These are phyloP conservation scores for Zarea fungicola DNA, from an alignment of 2,329 filamentous ascomycete species.

Conservation along the genomic window DNA sequence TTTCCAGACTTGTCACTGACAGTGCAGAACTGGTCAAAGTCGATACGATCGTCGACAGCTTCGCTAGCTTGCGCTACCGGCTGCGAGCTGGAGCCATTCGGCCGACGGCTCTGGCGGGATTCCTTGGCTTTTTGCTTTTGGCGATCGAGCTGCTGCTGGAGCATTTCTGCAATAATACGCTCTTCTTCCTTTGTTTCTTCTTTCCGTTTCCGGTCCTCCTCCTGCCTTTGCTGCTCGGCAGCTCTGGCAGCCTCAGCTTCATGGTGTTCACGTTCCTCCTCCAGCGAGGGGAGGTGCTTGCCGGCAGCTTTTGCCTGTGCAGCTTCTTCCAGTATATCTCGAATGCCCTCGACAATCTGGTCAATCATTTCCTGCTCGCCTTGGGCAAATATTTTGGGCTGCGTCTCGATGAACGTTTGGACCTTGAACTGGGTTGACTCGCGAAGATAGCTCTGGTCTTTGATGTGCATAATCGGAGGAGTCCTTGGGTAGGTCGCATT, in stretches of 20 bases:
- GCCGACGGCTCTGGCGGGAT: slow-evolving; percentile 55
- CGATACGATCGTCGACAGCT: slow-evolving; percentile 35
- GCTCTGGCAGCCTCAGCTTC: slow-evolving; percentile 64
- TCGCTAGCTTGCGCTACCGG: slow-evolving; percentile 24
- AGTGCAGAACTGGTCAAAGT: slow-evolving; percentile 63
- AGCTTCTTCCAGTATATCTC: slow-evolving; percentile 80
- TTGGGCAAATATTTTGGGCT: slow-evolving; percentile 48
- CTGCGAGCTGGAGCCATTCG: slow-evolving; percentile 28
- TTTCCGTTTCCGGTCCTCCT: slow-evolving; percentile 46
- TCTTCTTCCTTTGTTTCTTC: slow-evolving; percentile 64
- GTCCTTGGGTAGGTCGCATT: slow-evolving; percentile 91
- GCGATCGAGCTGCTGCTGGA: slow-evolving; percentile 66
- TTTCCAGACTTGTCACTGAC: slow-evolving; percentile 61
- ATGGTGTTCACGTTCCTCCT: slow-evolving; percentile 81
- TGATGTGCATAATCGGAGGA: slow-evolving; percentile 64
- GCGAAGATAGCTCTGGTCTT: slow-evolving; percentile 58
- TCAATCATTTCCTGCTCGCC: slow-evolving; percentile 57
- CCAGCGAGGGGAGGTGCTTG: slow-evolving; percentile 73
- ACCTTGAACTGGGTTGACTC: slow-evolving; percentile 68
- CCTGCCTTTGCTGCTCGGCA: slow-evolving; percentile 51
- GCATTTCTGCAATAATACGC: slow-evolving; percentile 62
- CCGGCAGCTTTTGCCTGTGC: slow-evolving; percentile 70
- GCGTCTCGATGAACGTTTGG: slow-evolving; percentile 55
- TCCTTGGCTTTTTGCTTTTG: slow-evolving; percentile 62
- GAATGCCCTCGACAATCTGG: slow-evolving; percentile 62